phyloP scores from a whole-genome alignment of 306 rosid species.

The Pterocarpus macrocarpus region DNA sequence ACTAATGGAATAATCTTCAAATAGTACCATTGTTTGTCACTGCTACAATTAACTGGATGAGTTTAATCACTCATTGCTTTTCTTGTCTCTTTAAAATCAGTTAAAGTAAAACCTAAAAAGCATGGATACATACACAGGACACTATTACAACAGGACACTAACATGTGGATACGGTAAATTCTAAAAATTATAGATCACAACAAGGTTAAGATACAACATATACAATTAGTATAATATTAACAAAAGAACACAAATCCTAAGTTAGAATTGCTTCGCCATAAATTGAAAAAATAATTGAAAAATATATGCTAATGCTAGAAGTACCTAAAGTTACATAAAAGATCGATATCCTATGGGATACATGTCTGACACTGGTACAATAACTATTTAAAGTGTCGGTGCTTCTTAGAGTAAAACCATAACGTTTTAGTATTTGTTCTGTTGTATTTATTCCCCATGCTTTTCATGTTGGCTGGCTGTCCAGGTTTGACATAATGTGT shows the following conservation, averaged over 20 bases:
- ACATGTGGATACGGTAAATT: too few relatives aligned
- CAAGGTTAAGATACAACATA: too few relatives aligned
- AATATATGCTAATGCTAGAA: too few relatives aligned
- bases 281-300: too few relatives aligned
- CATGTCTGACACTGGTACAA: neutral
- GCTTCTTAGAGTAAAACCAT: neutral
- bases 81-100: neutral
- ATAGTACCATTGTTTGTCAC: neutral
- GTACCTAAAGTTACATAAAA: too few relatives aligned
- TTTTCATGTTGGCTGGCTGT: slow-evolving; percentile 27
- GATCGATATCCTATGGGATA: neutral
- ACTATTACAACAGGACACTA: too few relatives aligned
- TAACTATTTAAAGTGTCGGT: neutral
- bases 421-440: neutral
- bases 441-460: slow-evolving; percentile 31
- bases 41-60: slow-evolving; percentile 12
- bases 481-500: slow-evolving; percentile 19
- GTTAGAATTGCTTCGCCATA: too few relatives aligned
- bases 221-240: too few relatives aligned
- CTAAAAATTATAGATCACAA: too few relatives aligned
- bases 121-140: neutral
- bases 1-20: neutral
- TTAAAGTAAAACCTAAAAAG: neutral
- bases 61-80: neutral
- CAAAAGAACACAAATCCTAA: too few relatives aligned